Base-by-base conservation (phyloP, 768 basidiomycete species). In the Boletus insuetus region DNA sequence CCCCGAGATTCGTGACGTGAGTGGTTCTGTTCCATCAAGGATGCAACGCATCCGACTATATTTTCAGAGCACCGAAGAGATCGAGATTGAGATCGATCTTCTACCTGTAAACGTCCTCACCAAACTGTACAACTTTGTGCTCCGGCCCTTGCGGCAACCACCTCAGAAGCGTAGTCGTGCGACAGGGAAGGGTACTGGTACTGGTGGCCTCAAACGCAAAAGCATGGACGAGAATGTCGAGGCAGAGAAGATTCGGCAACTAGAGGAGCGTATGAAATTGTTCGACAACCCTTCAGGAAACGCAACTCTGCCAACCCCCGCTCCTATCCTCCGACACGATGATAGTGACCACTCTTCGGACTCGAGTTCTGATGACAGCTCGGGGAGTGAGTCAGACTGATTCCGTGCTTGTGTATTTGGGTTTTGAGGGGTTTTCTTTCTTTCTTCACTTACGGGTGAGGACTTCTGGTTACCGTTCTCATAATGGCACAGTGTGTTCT, bases 161-260 rank as follows among this genome's bases (percentile, higher is more conserved):
- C 79, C 85, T 40, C 82, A 81, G 19, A 84, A 84, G 56, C 83
- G 89, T 46, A 84, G 74, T 63, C 78, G 85, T 40, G 59, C 60
- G 20, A 77, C 78, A 6, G 86, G 87, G 58, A 91, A 92, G 68
- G 90, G 89, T 32, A 87, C 86, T 0, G 89, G 90, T 1, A 94
- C 92, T 4, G 94, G 93, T 41, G 93, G 94, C 10, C 76, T 93
- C 45, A 93, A 94, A 71, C 86, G 94, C 54, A 94, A 94, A 80
- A 91, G 89, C 68, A 95, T 98, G 91, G 94, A 98, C 68, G 94
- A 98, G 75, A 91, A 93, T 60, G 89, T 88, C 34, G 96, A 99
- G 74, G 89, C 91, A 9, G 94, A 93, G 77, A 93, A 95, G 78
- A 99, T 99, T 66, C 83, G 89, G 48, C 80, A 84, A 70, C 80